phyloP scores from a whole-genome alignment of 768 basidiomycete genomes.

The Rhodotorula graminis region DNA sequence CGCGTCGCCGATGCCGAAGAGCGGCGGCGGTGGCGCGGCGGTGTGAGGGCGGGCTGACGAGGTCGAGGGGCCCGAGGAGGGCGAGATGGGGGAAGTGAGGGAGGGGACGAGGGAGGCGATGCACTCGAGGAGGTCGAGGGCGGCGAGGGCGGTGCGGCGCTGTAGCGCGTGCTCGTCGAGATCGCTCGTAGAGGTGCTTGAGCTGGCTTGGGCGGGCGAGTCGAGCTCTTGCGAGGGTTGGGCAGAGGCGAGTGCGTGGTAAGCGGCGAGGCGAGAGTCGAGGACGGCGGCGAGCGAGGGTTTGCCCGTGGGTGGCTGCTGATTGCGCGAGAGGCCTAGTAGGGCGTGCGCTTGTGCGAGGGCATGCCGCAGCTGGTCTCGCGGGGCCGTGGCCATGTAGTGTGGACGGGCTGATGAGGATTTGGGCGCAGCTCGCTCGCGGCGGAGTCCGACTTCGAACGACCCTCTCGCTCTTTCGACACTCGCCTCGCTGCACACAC shows the following conservation, averaged over 20 bases:
- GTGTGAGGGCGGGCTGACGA: background rate
- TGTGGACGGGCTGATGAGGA: background rate
- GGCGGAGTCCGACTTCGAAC: too few relatives aligned
- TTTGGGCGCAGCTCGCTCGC: background rate
- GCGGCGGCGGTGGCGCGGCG: background rate
- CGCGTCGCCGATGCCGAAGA: conserved; percentile 17
- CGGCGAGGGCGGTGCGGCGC: background rate
- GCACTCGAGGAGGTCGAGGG: background rate
- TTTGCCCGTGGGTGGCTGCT: background rate
- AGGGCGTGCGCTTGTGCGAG: background rate
- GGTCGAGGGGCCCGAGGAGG: background rate
- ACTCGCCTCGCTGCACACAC: too few relatives aligned
- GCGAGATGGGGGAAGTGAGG: background rate
- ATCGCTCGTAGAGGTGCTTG: background rate
- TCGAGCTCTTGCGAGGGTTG: too few relatives aligned
- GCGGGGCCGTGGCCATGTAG: too few relatives aligned
- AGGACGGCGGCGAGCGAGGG: conserved; percentile 12
- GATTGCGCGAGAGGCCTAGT: background rate
- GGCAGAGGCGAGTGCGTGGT: background rate
- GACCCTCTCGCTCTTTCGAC: background rate
- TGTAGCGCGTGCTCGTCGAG: background rate
- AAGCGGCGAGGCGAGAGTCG: background rate
- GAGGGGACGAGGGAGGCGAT: background rate
- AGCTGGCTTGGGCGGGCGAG: background rate
- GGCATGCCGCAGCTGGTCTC: background rate